Percentiles rank a stretch among this genome's conserved stretches.
Conservation (phyloP, 139 green algal genomes). For the Chlorella sp. region DNA sequence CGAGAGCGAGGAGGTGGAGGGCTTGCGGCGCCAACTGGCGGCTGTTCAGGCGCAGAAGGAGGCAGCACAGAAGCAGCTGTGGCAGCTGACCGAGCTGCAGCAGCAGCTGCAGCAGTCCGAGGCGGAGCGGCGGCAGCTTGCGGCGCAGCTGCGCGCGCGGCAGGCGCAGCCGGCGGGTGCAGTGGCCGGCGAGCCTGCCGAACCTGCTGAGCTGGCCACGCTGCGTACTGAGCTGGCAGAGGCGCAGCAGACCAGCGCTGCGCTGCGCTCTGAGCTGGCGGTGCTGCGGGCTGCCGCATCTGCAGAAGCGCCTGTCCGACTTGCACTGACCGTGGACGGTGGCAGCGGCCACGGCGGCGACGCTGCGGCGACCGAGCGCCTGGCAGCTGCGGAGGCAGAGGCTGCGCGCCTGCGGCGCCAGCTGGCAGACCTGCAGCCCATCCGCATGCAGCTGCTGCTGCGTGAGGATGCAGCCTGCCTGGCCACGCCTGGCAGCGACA, state of each 20-base stretch:
- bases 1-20: background rate
- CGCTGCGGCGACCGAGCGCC: background rate
- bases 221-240: slow-evolving; percentile 8
- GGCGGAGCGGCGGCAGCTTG: slow-evolving; percentile 6
- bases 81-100: slow-evolving; percentile 9
- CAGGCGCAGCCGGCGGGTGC: background rate
- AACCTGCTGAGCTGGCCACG: background rate
- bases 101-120: slow-evolving; percentile 15
- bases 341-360: background rate
- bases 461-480: too few species aligned
- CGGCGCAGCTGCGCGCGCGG: background rate
- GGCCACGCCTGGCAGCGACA: too few species aligned
- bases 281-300: background rate
- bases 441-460: slow-evolving; percentile 17
- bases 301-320: background rate
- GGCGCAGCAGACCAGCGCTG: slow-evolving; percentile 1
- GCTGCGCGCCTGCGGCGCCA: slow-evolving; percentile 8
- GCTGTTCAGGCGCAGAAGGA: slow-evolving; percentile 22
- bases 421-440: slow-evolving; percentile 16
- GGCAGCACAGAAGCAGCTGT: slow-evolving; percentile 20
- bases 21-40: slow-evolving; percentile 1
- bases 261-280: slow-evolving; percentile 1
- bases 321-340: background rate
- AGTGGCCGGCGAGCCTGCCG: background rate
- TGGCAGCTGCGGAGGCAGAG: slow-evolving; percentile 29